Conservation (phyloP, 1,284 basidiomycete species). For the Tranzscheliella williamsii region DNA sequence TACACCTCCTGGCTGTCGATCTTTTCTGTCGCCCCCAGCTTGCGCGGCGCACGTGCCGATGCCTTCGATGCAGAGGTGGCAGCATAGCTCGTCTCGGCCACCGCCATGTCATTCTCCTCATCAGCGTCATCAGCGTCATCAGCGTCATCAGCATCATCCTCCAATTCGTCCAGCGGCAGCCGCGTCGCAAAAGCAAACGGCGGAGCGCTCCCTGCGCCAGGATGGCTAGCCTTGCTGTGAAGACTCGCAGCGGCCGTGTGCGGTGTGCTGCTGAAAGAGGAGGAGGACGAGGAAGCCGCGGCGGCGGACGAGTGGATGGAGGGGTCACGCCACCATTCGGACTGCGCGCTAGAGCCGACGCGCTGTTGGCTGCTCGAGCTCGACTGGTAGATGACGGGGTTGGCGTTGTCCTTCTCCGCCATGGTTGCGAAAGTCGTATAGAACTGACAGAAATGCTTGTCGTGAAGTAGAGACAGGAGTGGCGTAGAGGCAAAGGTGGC, state of each 20-base stretch:
- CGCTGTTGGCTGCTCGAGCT: constrained; percentile 52
- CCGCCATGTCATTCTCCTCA: neutral
- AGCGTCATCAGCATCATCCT: neutral
- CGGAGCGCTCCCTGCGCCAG: no score
- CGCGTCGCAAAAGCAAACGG: neutral
- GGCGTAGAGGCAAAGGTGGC: no score
- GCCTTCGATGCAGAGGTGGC: neutral
- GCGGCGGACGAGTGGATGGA: constrained; percentile 28
- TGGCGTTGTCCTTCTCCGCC: constrained; percentile 61
- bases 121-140: constrained; percentile 2
- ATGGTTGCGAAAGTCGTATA: no score
- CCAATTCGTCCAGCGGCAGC: neutral
- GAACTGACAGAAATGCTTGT: no score
- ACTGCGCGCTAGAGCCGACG: constrained; percentile 20
- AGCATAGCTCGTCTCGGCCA: no score
- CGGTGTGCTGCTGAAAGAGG: constrained; percentile 2
- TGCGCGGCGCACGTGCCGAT: neutral
- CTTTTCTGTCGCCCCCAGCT: constrained; percentile 7
- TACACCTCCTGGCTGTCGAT: constrained; percentile 58
- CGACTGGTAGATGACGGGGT: constrained; percentile 61
- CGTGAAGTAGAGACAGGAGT: no score
- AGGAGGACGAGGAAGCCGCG: neutral
- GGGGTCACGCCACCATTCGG: constrained; percentile 56
- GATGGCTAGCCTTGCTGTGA: neutral
- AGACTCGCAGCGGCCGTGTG: neutral